Percentiles rank a stretch among this genome's conserved stretches.
Conservation (phyloP, 805 yeast species). For the Brettanomyces bruxellensis region DNA sequence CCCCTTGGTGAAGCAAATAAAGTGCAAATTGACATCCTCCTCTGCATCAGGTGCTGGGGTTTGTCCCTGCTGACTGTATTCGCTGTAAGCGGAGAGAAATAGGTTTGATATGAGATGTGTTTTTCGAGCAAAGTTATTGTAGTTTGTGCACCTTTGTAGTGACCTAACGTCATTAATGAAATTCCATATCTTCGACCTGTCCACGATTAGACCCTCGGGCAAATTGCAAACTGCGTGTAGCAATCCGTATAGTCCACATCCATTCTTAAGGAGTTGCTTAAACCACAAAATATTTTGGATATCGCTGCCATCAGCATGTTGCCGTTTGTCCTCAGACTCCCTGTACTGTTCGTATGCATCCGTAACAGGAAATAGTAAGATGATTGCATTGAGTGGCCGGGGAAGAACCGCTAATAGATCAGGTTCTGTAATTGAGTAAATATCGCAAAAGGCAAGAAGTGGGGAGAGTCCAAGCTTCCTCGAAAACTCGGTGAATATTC, state of each 20-base stretch:
- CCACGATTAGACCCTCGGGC: slow-evolving; percentile 35
- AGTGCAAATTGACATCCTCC: slow-evolving; percentile 57
- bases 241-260: slow-evolving; percentile 88
- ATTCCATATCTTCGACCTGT: slow-evolving; percentile 22
- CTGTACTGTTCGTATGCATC: slow-evolving; percentile 47
- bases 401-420: slow-evolving; percentile 77
- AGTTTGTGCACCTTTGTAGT: slow-evolving; percentile 10
- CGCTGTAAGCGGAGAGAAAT: slow-evolving; percentile 27
- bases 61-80: slow-evolving; percentile 46
- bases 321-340: slow-evolving; percentile 14
- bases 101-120: slow-evolving; percentile 20
- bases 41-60: slow-evolving; percentile 59
- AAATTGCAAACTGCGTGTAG: slow-evolving; percentile 49
- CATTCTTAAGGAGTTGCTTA: slow-evolving; percentile 75
- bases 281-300: slow-evolving; percentile 54
- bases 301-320: slow-evolving; percentile 10
- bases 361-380: slow-evolving; percentile 80
- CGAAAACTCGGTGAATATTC: slow-evolving; percentile 64
- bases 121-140: slow-evolving; percentile 15
- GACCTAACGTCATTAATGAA: slow-evolving; percentile 10
- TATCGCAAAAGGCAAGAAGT: slow-evolving; percentile 60
- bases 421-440: slow-evolving; percentile 76
- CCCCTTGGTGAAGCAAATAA: slow-evolving; percentile 58
- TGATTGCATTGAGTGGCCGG: slow-evolving; percentile 65
- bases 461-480: slow-evolving; percentile 57